Conservation (phyloP, 768 basidiomycete species). For the Xerocomus potaroensis region DNA sequence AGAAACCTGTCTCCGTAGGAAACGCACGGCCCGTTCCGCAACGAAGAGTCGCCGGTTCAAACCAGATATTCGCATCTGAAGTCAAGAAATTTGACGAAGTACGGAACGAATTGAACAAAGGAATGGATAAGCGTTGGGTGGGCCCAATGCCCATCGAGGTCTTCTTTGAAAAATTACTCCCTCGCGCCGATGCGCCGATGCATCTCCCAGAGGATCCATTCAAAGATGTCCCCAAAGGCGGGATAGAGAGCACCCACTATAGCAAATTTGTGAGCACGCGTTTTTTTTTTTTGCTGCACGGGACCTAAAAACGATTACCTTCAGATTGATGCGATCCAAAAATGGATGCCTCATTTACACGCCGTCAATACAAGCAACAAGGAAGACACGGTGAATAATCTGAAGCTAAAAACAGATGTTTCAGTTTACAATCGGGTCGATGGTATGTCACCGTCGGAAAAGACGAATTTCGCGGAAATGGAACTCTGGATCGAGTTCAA, state of each 20-base stretch:
- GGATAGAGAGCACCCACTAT: not conserved
- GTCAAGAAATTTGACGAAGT: not conserved
- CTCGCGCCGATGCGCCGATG: not conserved
- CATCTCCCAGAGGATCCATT: not conserved
- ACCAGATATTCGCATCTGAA: not conserved
- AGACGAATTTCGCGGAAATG: not conserved
- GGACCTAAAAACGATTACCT: not conserved
- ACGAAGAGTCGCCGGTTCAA: not conserved
- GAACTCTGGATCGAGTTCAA: conserved; percentile 12
- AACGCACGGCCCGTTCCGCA: not conserved
- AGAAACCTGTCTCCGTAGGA: too few species aligned
- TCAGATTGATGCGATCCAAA: not conserved
- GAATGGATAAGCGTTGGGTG: not conserved
- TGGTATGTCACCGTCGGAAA: not conserved
- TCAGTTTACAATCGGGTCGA: not conserved
- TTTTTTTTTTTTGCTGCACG: too few species aligned
- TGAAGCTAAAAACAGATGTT: conserved; percentile 1
- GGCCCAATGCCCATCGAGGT: not conserved
- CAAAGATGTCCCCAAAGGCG: not conserved
- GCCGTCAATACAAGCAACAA: conserved; percentile 1
- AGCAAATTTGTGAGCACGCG: not conserved
- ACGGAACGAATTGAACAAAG: not conserved
- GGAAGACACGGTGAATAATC: not conserved
- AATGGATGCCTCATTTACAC: not conserved
- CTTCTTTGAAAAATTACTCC: conserved; percentile 1